These are phyloP conservation scores for Zygoascus sp. DNA, from an alignment of 1,139 yeast species.

Conservation along the genomic window DNA sequence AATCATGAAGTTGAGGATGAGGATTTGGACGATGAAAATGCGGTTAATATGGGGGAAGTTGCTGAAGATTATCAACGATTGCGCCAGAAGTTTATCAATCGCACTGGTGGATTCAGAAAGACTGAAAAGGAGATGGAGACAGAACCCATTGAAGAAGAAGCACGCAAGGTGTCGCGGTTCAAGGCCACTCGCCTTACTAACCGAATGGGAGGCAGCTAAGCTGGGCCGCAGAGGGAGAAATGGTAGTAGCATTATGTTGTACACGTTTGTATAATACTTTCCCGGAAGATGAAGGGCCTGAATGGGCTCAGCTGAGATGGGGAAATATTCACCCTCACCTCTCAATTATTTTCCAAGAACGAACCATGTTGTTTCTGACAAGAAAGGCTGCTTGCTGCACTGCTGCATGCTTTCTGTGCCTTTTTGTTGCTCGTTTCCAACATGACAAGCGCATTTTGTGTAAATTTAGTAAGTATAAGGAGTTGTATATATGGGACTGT, in stretches of 20 bases:
- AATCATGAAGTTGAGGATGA: conserved; percentile 15
- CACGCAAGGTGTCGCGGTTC: conserved; percentile 63
- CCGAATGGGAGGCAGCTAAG: conserved; percentile 38
- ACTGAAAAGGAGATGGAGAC: conserved; percentile 51
- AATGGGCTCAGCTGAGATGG: too few relatives aligned
- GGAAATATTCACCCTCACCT: not conserved
- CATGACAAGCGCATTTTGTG: too few relatives aligned
- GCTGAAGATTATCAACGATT: conserved; percentile 54
- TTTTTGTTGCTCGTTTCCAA: conserved; percentile 10
- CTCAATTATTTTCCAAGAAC: conserved; percentile 5
- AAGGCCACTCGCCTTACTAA: conserved; percentile 46
- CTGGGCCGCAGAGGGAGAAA: not conserved
- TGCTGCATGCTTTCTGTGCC: too few relatives aligned
- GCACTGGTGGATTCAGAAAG: conserved; percentile 46
- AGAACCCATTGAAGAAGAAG: conserved; percentile 69
- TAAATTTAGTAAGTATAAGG: too few relatives aligned
- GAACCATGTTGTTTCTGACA: conserved; percentile 2
- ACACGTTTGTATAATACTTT: not conserved
- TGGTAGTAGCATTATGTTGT: not conserved
- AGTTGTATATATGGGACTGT: too few relatives aligned
- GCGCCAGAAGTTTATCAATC: conserved; percentile 49
- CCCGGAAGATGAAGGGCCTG: not conserved
- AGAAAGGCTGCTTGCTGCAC: not conserved
- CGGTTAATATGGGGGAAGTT: conserved; percentile 35
- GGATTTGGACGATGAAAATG: conserved; percentile 19